Evolutionary conservation across 2,329 filamentous ascomycete species (phyloP).

Genomic region (Talaromyces sp.): DNA sequence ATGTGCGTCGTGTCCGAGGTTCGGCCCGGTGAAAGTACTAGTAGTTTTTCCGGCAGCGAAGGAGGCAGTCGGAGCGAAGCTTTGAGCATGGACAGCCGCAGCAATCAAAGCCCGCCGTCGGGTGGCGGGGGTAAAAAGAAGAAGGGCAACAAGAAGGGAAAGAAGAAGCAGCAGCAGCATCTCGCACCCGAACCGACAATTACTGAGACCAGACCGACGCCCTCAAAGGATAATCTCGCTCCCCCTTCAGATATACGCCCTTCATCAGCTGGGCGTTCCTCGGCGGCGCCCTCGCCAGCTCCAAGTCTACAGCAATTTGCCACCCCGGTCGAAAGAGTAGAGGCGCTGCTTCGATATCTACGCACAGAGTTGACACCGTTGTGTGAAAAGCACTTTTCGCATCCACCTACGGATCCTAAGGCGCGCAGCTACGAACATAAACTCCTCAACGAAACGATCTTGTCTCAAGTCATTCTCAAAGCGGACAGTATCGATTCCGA

Average conservation of each 20-base stretch:
- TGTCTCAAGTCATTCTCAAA: constrained; percentile 46
- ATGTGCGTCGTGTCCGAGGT: constrained; percentile 45
- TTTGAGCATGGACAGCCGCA: constrained; percentile 16
- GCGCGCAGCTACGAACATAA: constrained; percentile 43
- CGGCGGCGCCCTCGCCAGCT: constrained; percentile 27
- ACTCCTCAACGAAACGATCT: constrained; percentile 43
- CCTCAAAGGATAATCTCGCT: neutral
- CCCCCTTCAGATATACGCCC: constrained; percentile 19
- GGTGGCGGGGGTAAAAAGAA: constrained; percentile 16
- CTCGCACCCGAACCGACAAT: constrained; percentile 1
- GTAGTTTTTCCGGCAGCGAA: constrained; percentile 33
- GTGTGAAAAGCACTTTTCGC: constrained; percentile 36
- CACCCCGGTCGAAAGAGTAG: constrained; percentile 39
- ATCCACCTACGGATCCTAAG: constrained; percentile 40
- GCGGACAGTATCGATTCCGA: constrained; percentile 71
- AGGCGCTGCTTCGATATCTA: constrained; percentile 37
- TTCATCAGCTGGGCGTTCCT: constrained; percentile 17
- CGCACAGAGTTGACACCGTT: constrained; percentile 37
- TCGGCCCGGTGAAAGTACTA: constrained; percentile 29
- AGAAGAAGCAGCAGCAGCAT: constrained; percentile 21
- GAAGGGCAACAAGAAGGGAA: constrained; percentile 24
- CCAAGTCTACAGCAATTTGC: constrained; percentile 34
- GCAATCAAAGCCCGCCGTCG: constrained; percentile 10
- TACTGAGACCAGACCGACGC: neutral
- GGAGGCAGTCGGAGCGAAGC: constrained; percentile 22